A percentile compares a stretch with the other conserved stretches of the same genome.
phyloP scores from a whole-genome alignment of 1,139 yeast species.

The Lodderomyces orthopsilosis region DNA sequence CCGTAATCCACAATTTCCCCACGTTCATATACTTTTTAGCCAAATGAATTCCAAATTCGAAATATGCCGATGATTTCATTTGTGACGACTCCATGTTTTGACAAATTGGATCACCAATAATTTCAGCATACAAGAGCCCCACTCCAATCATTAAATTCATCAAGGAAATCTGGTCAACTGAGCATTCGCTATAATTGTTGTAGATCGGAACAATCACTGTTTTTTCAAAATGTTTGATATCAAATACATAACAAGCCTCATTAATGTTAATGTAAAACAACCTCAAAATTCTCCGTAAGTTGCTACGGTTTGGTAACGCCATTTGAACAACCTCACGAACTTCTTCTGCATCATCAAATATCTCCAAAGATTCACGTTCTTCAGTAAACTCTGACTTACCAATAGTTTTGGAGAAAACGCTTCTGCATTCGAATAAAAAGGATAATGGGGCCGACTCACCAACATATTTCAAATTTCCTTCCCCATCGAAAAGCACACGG shows the following conservation, averaged over 20 bases:
- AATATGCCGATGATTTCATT: slow-evolving; percentile 13
- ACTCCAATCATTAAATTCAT: slow-evolving; percentile 13
- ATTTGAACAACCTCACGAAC: slow-evolving; percentile 11
- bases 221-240: slow-evolving; percentile 9
- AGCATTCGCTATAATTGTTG: slow-evolving; percentile 9
- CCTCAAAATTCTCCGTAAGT: slow-evolving; percentile 8
- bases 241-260: slow-evolving; percentile 13
- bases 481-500: slow-evolving; percentile 12
- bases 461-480: slow-evolving; percentile 21
- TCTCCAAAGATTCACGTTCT: slow-evolving; percentile 9
- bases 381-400: slow-evolving; percentile 13
- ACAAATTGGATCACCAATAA: slow-evolving; percentile 10
- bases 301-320: slow-evolving; percentile 11
- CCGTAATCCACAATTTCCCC: slow-evolving; percentile 37
- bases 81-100: slow-evolving; percentile 9
- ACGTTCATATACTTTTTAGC: slow-evolving; percentile 12
- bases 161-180: slow-evolving; percentile 12
- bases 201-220: slow-evolving; percentile 12
- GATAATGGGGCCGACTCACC: slow-evolving; percentile 27
- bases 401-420: slow-evolving; percentile 17
- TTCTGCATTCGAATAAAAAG: slow-evolving; percentile 22
- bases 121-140: slow-evolving; percentile 15
- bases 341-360: slow-evolving; percentile 14
- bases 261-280: slow-evolving; percentile 11
- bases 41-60: slow-evolving; percentile 14